Percentiles rank a stretch among this genome's conserved stretches.
phyloP scores from a whole-genome alignment of 2,329 filamentous ascomycete species.

The Sporothrix schenckii region DNA sequence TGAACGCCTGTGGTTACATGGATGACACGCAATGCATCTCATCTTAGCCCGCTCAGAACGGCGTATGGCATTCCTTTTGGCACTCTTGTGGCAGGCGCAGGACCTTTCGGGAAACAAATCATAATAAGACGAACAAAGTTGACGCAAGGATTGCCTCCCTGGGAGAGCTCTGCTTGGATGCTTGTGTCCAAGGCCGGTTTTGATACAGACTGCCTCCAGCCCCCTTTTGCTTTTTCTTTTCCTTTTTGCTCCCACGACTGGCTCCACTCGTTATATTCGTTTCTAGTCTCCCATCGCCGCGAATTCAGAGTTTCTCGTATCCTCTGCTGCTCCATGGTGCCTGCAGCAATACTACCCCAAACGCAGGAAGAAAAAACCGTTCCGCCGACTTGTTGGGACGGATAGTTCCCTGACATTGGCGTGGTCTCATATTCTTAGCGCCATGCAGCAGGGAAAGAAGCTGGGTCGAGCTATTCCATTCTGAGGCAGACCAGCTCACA shows the following conservation, averaged over 20 bases:
- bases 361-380: background rate
- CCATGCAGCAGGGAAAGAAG: conserved; percentile 7
- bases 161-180: background rate
- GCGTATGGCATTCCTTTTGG: background rate
- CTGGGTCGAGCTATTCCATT: conserved; percentile 23
- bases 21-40: background rate
- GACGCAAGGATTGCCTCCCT: background rate
- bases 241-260: no score
- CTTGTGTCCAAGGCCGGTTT: background rate
- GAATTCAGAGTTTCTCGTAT: background rate
- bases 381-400: conserved; percentile 19
- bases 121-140: background rate
- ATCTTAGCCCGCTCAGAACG: background rate
- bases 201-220: background rate
- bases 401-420: conserved; percentile 22
- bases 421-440: conserved; percentile 20
- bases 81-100: conserved; percentile 7
- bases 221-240: background rate
- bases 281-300: background rate
- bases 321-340: background rate
- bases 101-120: background rate
- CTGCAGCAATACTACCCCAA: background rate
- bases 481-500: background rate
- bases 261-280: no score
- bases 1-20: background rate